These are phyloP conservation scores for Debaryomyces castellii DNA, from an alignment of 805 yeast species.

Conservation along the genomic window DNA sequence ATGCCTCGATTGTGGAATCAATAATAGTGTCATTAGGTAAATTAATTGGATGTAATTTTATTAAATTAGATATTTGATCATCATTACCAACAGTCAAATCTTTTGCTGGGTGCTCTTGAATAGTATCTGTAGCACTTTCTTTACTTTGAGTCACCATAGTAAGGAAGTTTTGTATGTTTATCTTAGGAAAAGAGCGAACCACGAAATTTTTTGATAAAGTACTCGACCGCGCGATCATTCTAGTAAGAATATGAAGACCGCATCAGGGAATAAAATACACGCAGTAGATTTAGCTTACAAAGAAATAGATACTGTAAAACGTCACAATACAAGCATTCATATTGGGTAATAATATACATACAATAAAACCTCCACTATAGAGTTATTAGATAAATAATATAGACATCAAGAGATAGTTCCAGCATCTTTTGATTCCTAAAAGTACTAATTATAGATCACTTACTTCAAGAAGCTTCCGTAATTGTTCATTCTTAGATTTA, in stretches of 20 bases:
- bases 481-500: conserved; percentile 29
- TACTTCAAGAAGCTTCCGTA: conserved; percentile 23
- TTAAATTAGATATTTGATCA: conserved; percentile 17
- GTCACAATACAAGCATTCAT: no score
- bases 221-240: background rate
- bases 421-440: background rate
- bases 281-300: no score
- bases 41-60: conserved; percentile 18
- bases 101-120: conserved; percentile 10
- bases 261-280: no score
- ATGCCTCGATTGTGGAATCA: conserved; percentile 9
- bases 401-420: background rate
- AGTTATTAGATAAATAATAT: background rate
- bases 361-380: background rate
- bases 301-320: no score
- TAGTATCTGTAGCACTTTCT: conserved; percentile 5
- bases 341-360: background rate
- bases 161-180: background rate
- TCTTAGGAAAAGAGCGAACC: background rate
- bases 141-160: conserved; percentile 9
- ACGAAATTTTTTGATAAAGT: background rate
- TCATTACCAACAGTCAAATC: conserved; percentile 10
- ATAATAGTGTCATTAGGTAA: conserved; percentile 17
- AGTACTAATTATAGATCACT: background rate
- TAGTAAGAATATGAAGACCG: no score